Evolutionary conservation across 208 protist genomes (phyloP).

Genomic region (Acanthamoeba culbertsoni): DNA sequence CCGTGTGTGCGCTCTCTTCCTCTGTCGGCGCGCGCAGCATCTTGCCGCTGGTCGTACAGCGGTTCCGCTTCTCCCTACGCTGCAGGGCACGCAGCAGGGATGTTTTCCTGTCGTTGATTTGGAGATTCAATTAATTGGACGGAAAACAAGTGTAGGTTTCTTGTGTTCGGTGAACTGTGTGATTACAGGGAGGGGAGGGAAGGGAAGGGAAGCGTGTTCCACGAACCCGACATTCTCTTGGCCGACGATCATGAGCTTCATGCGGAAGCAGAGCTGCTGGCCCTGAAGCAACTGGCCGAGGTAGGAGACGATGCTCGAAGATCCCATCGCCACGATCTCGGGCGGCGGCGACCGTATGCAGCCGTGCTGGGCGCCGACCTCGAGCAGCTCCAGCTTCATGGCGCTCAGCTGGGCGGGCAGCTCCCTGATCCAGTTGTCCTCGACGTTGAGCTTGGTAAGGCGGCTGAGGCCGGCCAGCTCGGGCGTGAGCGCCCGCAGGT

Average conservation of each 20-base stretch:
- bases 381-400: not conserved
- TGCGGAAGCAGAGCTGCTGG: not conserved
- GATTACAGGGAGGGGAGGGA: too few species aligned
- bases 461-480: not conserved
- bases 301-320: not conserved
- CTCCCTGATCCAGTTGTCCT: not conserved
- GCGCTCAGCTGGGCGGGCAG: not conserved
- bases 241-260: conserved; percentile 41
- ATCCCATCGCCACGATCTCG: not conserved
- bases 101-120: not conserved
- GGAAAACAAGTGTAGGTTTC: not conserved
- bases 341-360: not conserved
- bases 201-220: too few species aligned
- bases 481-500: not conserved
- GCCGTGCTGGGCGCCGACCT: not conserved
- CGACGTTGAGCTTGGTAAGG: not conserved
- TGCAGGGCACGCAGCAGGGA: not conserved
- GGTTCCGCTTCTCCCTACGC: not conserved
- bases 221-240: conserved; percentile 24
- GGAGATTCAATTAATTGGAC: not conserved
- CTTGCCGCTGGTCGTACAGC: not conserved
- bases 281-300: not conserved
- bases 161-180: too few species aligned
- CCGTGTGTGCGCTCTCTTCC: not conserved
- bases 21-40: not conserved